A percentile compares a stretch with the other conserved stretches of the same genome.
Evolutionary conservation across 768 basidiomycete species (phyloP).

Genomic region (Naematelia encephala): DNA sequence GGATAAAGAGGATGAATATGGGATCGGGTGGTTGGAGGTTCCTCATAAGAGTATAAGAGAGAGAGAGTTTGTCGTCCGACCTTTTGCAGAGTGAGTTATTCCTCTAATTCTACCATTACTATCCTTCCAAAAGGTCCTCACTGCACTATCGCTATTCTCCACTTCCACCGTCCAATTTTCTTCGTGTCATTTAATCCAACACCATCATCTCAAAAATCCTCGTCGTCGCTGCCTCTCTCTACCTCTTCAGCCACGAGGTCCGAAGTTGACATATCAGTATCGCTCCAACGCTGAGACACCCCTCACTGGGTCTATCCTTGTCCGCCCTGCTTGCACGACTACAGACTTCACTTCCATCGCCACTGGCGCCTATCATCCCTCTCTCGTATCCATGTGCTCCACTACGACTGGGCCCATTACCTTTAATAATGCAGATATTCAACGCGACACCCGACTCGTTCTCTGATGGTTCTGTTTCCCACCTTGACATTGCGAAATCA

Average conservation of each 20-base stretch:
- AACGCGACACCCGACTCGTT: conserved; percentile 95
- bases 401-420: conserved; percentile 20
- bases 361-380: conserved; percentile 41
- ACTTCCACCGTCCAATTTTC: too few relatives aligned
- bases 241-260: too few relatives aligned
- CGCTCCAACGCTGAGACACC: conserved; percentile 71
- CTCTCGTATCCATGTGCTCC: conserved; percentile 27
- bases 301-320: conserved; percentile 57
- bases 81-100: conserved; percentile 73
- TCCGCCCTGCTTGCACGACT: conserved; percentile 50
- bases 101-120: background rate
- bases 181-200: too few relatives aligned
- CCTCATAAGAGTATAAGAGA: conserved; percentile 80
- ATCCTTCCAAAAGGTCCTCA: too few relatives aligned
- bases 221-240: too few relatives aligned
- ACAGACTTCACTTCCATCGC: conserved; percentile 11
- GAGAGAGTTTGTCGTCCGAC: conserved; percentile 86
- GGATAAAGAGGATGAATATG: conserved; percentile 52
- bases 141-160: too few relatives aligned
- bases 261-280: too few relatives aligned
- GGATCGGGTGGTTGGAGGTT: conserved; percentile 64
- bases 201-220: too few relatives aligned
- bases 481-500: conserved; percentile 59
- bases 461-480: conserved; percentile 70
- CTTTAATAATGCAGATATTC: conserved; percentile 83